Base-by-base conservation (phyloP, 2,329 filamentous ascomycete genomes). In the Metarhizium guizhouense region DNA sequence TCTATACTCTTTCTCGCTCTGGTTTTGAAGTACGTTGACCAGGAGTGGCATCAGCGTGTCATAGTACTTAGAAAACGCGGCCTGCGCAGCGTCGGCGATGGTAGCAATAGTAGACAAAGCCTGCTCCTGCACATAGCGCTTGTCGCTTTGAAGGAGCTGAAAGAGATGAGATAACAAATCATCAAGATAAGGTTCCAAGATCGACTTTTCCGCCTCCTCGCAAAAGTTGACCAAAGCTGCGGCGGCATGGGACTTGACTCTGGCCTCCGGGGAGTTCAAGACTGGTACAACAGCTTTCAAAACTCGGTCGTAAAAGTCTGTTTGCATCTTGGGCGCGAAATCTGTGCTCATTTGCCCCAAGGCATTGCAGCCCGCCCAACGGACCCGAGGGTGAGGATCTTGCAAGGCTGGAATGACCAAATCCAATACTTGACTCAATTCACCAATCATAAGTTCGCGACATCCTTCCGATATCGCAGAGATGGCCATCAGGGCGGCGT, bases 281-380 rank as follows among this genome's bases (percentile, higher is more conserved):
- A 96, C 93, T 1, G 93, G 92, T 54, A 99, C 91, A 55, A 99
- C 94, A 62, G 90, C 90, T 63, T 86, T 90, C 53, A 99, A 80
- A 16, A 99, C 89, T 48, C 86, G 80, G 60, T 89, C 83, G 70
- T 96, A 94, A 71, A 95, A 95, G 65, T 96, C 94, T 62, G 90
- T 88, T 72, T 99, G 94, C 93, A 99, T 97, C 11, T 88, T 95
- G 13, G 92, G 92, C 13, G 95, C 93, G 70, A 99, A 99, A 68
- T 99, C 94, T 36, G 94, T 99, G 75, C 93, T 97, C 94, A 99
- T 99, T 72, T 99, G 94, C 32, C 94, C 94, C n/a, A 99, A 81
- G 47, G 94, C 94, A 68, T 99, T 97, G 77, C 94, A 99, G 38
- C 92, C 94, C 53, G 94, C 94, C 86, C 95, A 99, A 65, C 93